Evolutionary conservation across 169 alveolate species (phyloP).

Genomic region (Cryptosporidium canis): DNA sequence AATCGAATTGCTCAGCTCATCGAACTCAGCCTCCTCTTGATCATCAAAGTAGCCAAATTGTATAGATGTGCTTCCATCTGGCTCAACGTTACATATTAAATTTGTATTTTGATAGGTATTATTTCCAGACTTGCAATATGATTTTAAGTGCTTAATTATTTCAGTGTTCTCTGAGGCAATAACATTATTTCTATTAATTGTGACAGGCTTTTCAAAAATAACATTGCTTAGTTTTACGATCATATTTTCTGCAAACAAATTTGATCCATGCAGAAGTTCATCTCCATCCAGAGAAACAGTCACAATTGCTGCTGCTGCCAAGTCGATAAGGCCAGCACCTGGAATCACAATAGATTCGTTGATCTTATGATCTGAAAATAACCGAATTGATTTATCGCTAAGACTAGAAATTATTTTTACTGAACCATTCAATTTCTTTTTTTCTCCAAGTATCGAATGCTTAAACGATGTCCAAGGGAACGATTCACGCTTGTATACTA

Average conservation of each 20-base stretch:
- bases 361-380: conserved; percentile 80
- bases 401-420: background rate
- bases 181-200: background rate
- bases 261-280: background rate
- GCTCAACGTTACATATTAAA: conserved; percentile 24
- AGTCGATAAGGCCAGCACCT: conserved; percentile 79
- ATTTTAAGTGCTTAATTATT: conserved; percentile 9
- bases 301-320: conserved; percentile 76
- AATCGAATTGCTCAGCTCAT: background rate
- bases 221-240: conserved; percentile 19
- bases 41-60: background rate
- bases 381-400: conserved; percentile 62
- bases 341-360: conserved; percentile 79
- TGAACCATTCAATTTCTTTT: background rate
- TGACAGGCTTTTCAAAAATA: conserved; percentile 31
- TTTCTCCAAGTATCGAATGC: conserved; percentile 78
- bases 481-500: conserved; percentile 68
- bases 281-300: background rate
- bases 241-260: background rate
- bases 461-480: conserved; percentile 80
- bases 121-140: background rate
- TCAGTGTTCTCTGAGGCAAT: background rate
- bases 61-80: conserved; percentile 16
- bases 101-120: background rate
- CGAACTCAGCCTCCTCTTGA: background rate